These are phyloP conservation scores for Neurospora sp. DNA, from an alignment of 2,329 filamentous ascomycete genomes.

Conservation along the genomic window DNA sequence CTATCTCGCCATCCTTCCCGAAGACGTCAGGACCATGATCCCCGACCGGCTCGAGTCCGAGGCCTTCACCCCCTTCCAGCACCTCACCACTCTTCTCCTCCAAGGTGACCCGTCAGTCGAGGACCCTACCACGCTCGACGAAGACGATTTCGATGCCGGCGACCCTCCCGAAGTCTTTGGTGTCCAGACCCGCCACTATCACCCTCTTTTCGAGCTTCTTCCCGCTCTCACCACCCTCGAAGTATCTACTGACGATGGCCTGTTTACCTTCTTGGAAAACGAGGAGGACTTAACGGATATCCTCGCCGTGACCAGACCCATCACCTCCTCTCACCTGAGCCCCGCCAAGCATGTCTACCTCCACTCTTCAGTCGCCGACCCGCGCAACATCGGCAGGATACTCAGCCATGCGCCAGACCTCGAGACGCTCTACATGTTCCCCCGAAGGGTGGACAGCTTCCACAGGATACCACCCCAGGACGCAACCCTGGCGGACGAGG, in stretches of 20 bases:
- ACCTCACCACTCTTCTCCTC: slow-evolving; percentile 16
- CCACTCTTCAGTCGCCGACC: slow-evolving; percentile 16
- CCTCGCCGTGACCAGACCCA: background rate
- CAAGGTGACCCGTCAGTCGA: slow-evolving; percentile 17
- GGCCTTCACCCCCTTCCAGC: slow-evolving; percentile 9
- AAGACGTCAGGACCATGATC: slow-evolving; percentile 7
- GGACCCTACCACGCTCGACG: slow-evolving; percentile 10
- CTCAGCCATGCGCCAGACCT: slow-evolving; percentile 17
- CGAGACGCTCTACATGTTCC: slow-evolving; percentile 19
- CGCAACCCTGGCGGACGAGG: slow-evolving; percentile 7
- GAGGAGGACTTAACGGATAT: background rate
- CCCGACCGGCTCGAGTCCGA: slow-evolving; percentile 15
- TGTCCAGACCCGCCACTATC: slow-evolving; percentile 13
- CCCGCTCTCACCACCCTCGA: slow-evolving; percentile 18
- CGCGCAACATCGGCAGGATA: slow-evolving; percentile 15
- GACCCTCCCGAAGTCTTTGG: slow-evolving; percentile 15
- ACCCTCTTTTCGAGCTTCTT: slow-evolving; percentile 10
- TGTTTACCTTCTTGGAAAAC: slow-evolving; percentile 8
- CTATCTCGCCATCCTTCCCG: background rate
- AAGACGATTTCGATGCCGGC: slow-evolving; percentile 13
- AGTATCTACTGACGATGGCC: slow-evolving; percentile 17
- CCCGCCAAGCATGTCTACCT: slow-evolving; percentile 18
- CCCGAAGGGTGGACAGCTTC: slow-evolving; percentile 9
- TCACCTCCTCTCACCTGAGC: slow-evolving; percentile 8
- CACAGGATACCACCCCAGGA: slow-evolving; percentile 1